Evolutionary conservation across 768 basidiomycete species (phyloP).

Genomic region (Lactarius sp.): DNA sequence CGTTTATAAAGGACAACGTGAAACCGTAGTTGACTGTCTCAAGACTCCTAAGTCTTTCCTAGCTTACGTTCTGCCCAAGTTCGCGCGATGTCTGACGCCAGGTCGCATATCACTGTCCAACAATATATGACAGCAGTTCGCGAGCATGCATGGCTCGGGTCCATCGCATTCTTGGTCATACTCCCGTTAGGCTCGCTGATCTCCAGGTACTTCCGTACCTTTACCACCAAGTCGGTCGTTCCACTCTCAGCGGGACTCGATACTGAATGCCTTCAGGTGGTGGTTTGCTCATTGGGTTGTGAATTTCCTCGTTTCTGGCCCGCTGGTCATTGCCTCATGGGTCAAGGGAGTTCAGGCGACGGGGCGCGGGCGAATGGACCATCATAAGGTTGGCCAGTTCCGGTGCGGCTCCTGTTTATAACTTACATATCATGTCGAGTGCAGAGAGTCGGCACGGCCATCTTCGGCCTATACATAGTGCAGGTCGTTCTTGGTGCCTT

Average conservation of each 20-base stretch:
- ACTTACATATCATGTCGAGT: neutral
- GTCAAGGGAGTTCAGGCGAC: conserved; percentile 22
- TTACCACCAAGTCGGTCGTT: conserved; percentile 15
- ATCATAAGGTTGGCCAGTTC: conserved; percentile 25
- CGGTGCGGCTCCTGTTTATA: neutral
- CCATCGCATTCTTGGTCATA: conserved; percentile 27
- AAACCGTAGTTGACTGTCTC: neutral
- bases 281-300: conserved; percentile 29
- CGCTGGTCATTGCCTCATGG: conserved; percentile 29
- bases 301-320: conserved; percentile 27
- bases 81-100: neutral
- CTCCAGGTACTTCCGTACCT: conserved; percentile 28
- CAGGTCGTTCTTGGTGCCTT: conserved; percentile 23
- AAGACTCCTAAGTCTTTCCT: neutral
- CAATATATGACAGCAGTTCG: conserved; percentile 9
- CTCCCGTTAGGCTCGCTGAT: conserved; percentile 29
- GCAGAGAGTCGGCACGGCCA: conserved; percentile 28
- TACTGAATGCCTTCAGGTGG: conserved; percentile 23
- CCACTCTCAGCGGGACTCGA: neutral
- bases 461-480: conserved; percentile 28
- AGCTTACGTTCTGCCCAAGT: too few relatives aligned
- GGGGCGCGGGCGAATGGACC: conserved; percentile 5
- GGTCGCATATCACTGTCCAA: too few relatives aligned
- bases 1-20: neutral
- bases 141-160: conserved; percentile 27